Conservation (phyloP, 495 filamentous ascomycete genomes). For the Lophiotrema nucula region DNA sequence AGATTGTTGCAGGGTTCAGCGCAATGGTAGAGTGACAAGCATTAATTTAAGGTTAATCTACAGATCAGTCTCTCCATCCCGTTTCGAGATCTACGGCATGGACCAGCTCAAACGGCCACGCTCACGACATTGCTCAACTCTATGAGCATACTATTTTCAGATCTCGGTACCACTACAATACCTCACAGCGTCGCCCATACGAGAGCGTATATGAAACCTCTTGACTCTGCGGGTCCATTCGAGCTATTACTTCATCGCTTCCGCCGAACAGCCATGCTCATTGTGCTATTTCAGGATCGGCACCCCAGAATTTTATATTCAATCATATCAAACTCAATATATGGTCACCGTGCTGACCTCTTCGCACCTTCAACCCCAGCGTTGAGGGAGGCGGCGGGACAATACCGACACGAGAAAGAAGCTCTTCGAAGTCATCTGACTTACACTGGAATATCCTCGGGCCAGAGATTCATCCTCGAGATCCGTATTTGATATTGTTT, state of each 20-base stretch:
- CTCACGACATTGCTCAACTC: conserved; percentile 8
- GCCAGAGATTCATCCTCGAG: not conserved
- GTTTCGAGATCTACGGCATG: conserved; percentile 34
- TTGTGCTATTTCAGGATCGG: conserved; percentile 34
- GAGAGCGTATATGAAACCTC: conserved; percentile 27
- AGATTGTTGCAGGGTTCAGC: conserved; percentile 2
- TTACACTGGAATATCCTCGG: not conserved
- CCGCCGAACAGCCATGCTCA: not conserved
- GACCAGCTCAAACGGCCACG: conserved; percentile 12
- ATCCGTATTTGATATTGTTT: conserved; percentile 28
- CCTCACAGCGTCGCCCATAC: conserved; percentile 26
- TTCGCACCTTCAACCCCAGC: not conserved
- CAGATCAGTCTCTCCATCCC: conserved; percentile 33
- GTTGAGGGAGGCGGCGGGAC: conserved; percentile 7
- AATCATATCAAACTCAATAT: conserved; percentile 27
- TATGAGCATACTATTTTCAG: conserved; percentile 31
- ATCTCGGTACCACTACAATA: conserved; percentile 30
- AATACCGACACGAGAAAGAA: conserved; percentile 6
- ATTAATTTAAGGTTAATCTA: conserved; percentile 40
- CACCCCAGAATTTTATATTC: conserved; percentile 29
- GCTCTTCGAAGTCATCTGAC: conserved; percentile 22
- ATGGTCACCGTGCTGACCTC: conserved; percentile 16
- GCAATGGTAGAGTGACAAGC: conserved; percentile 28
- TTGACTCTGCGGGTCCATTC: conserved; percentile 4
- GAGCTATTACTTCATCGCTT: conserved; percentile 15